Evolutionary conservation across 1,284 basidiomycete species (phyloP).

Genomic region (Marasmius tenuissimus): DNA sequence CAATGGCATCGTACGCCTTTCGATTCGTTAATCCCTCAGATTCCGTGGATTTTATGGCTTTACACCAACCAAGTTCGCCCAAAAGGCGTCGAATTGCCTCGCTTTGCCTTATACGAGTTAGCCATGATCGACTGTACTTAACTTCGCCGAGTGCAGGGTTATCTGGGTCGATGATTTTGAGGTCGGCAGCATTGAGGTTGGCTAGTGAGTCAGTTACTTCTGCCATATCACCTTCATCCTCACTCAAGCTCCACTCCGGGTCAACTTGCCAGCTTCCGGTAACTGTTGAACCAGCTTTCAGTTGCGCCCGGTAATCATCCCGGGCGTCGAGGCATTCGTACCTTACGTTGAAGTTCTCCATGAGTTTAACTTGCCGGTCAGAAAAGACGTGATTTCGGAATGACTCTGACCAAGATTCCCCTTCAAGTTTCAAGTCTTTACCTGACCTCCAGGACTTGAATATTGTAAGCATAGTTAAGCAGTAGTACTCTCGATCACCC

Average conservation of each 20-base stretch:
- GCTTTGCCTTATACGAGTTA: no score
- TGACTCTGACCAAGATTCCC: conserved; percentile 21
- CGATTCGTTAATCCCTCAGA: not conserved
- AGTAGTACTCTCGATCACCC: conserved; percentile 27
- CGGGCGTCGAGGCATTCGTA: conserved; percentile 26
- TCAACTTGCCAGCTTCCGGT: not conserved
- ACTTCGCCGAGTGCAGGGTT: not conserved
- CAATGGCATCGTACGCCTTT: not conserved
- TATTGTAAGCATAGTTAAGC: conserved; percentile 26
- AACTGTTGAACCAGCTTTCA: conserved; percentile 3
- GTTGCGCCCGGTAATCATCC: conserved; percentile 20
- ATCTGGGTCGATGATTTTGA: not conserved
- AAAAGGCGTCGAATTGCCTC: no score
- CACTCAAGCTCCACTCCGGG: not conserved
- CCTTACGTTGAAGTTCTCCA: conserved; percentile 23
- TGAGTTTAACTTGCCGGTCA: conserved; percentile 10
- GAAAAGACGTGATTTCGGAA: conserved; percentile 19
- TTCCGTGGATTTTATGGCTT: no score
- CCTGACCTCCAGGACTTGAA: conserved; percentile 25
- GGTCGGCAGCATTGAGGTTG: no score
- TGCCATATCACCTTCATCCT: not conserved
- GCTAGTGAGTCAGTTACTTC: no score
- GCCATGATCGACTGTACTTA: no score
- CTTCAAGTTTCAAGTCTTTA: conserved; percentile 12
- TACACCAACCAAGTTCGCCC: no score